These are phyloP conservation scores for Albizia julibrissin DNA, from an alignment of 306 rosid genomes.

Conservation along the genomic window DNA sequence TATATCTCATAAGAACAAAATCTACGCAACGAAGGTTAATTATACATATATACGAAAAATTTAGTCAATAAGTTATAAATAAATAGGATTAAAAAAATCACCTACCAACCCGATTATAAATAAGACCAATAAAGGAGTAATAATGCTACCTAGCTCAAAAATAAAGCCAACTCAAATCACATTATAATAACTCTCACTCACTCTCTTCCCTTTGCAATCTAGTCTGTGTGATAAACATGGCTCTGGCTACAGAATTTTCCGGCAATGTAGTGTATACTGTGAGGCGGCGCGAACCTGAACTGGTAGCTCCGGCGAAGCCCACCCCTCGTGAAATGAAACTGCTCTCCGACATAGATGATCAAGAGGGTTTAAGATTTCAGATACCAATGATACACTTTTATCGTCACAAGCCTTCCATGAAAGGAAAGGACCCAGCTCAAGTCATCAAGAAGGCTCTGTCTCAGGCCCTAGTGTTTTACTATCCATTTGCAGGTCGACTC, in stretches of 20 bases:
- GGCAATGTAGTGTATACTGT: background rate
- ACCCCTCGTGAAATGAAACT: slow-evolving; percentile 32
- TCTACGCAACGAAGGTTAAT: too few species aligned
- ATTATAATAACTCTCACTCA: background rate
- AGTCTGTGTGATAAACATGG: background rate
- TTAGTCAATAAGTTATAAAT: too few species aligned
- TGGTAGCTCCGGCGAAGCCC: background rate
- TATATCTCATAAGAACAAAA: too few species aligned
- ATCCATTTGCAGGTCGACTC: too few species aligned
- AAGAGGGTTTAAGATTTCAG: slow-evolving; percentile 4
- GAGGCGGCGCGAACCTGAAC: background rate
- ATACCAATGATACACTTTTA: background rate
- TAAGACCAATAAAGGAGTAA: too few species aligned
- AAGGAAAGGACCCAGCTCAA: slow-evolving; percentile 23
- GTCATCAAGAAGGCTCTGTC: too few species aligned
- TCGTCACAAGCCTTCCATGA: slow-evolving; percentile 9
- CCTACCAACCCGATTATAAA: too few species aligned
- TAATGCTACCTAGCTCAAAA: background rate
- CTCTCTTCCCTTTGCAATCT: background rate
- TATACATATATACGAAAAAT: too few species aligned
- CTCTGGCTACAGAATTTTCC: background rate
- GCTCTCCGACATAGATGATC: slow-evolving; percentile 41
- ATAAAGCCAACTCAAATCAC: too few species aligned
- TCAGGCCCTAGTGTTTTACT: too few species aligned
- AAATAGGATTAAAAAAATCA: too few species aligned